Evolutionary conservation across 2,329 filamentous ascomycete genomes (phyloP).

Genomic region (Xylariaceae sp.): DNA sequence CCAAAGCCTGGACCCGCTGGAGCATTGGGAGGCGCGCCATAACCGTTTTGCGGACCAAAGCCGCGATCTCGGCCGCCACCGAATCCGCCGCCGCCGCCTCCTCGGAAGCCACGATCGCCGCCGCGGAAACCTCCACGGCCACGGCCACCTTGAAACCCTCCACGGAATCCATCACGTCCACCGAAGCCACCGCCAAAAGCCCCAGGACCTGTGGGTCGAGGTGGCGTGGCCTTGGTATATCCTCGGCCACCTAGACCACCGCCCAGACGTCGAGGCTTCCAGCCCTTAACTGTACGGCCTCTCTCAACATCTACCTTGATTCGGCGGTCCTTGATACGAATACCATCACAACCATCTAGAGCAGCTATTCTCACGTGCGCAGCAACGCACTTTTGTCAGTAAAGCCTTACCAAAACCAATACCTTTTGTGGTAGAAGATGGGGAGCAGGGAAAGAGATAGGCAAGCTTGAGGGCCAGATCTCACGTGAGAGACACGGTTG

Average conservation of each 20-base stretch:
- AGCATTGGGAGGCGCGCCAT: constrained; percentile 52
- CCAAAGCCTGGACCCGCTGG: constrained; percentile 51
- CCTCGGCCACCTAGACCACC: constrained; percentile 88
- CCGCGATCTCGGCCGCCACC: constrained; percentile 43
- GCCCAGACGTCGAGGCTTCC: constrained; percentile 87
- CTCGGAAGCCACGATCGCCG: constrained; percentile 35
- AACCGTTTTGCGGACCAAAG: constrained; percentile 42
- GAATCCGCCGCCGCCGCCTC: constrained; percentile 44
- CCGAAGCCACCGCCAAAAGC: constrained; percentile 53
- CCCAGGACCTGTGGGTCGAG: constrained; percentile 64
- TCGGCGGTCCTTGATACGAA: constrained; percentile 86
- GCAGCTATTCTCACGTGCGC: constrained; percentile 71
- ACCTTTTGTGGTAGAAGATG: constrained; percentile 29
- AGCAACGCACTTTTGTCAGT: constrained; percentile 64
- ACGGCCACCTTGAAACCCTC: constrained; percentile 48
- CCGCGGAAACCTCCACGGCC: constrained; percentile 33
- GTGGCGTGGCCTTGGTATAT: constrained; percentile 78
- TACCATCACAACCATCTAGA: constrained; percentile 78
- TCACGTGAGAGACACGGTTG: constrained; percentile 40
- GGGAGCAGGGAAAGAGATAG: constrained; percentile 35
- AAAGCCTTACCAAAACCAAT: constrained; percentile 53
- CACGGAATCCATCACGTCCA: constrained; percentile 53
- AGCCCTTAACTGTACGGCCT: constrained; percentile 87
- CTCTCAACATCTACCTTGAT: constrained; percentile 96
- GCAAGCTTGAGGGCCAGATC: constrained; percentile 56